Percentiles rank a stretch among this genome's conserved stretches.
Evolutionary conservation across 352 stramenopile genomes (phyloP).

Genomic region (Aphanomyces astaci): DNA sequence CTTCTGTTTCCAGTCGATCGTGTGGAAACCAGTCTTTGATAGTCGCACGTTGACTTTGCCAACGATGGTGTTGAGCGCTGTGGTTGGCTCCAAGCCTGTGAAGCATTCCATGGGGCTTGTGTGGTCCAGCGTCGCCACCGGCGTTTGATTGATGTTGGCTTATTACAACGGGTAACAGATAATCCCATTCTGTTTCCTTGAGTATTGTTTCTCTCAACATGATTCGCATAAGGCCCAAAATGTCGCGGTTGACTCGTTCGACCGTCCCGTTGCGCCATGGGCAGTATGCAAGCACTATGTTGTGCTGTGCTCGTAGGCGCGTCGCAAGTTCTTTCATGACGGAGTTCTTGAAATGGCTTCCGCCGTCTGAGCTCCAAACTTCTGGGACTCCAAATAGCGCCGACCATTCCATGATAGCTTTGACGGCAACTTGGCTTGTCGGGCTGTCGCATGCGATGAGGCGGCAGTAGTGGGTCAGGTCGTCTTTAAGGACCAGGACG

Average conservation of each 20-base stretch:
- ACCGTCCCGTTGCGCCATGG: constrained; percentile 32
- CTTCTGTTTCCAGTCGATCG: neutral
- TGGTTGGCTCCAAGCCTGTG: constrained; percentile 14
- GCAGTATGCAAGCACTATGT: constrained; percentile 28
- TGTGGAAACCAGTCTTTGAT: neutral
- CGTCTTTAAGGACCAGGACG: constrained; percentile 32
- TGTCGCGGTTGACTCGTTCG: constrained; percentile 29
- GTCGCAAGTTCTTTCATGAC: constrained; percentile 24
- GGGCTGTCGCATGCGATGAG: constrained; percentile 24
- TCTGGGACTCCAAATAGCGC: constrained; percentile 28
- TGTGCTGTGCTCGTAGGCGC: constrained; percentile 14
- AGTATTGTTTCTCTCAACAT: constrained; percentile 26
- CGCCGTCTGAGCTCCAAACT: constrained; percentile 27
- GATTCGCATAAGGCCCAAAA: constrained; percentile 26
- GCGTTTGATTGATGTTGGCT: constrained; percentile 31
- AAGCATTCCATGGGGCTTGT: constrained; percentile 26
- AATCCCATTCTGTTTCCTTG: constrained; percentile 24
- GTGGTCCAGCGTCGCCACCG: constrained; percentile 21
- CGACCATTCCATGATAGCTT: constrained; percentile 27
- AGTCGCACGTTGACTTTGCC: neutral
- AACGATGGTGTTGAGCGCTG: constrained; percentile 12
- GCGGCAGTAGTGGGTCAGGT: constrained; percentile 29
- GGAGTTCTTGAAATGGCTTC: constrained; percentile 33
- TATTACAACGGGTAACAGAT: constrained; percentile 24
- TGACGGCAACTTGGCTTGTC: constrained; percentile 19